Base-by-base conservation (phyloP, 2,329 filamentous ascomycete species). In the Hymenoscyphus fructigenus region DNA sequence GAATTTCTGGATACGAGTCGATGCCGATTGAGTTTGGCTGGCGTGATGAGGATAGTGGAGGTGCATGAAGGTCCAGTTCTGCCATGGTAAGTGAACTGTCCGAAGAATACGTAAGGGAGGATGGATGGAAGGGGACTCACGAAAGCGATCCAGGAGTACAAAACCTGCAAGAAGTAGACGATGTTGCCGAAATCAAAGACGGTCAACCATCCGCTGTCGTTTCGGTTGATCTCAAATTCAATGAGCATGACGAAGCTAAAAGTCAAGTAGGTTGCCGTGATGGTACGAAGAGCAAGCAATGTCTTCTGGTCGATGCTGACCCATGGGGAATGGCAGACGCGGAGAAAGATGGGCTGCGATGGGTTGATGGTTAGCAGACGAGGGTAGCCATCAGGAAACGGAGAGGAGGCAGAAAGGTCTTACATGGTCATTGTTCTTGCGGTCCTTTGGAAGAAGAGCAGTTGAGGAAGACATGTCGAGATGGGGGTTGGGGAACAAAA, bases 321-420 rank as follows among this genome's bases (percentile, higher is more conserved):
- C 74, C 75, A 76, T 68, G 75, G 75, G 15, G 75, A 75, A 63
- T 77, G 74, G 66, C 74, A 77, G 60, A 74, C 70, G 28, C 75
- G 73, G 41, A 76, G 70, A 57, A 76, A 76, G 70, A 76, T 76
- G 41, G 75, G 69, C 68, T 76, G 20, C n/a, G 12, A 50, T 7
- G 32, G 38, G 5, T 41, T 26, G n/a, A n/a, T n/a, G 28, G 26
- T 47, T 12, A 47, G 28, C 28, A 57, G 59, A 55, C 5, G 44
- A 28, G 44, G 20, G 15, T 15, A 4, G 44, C 68, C 23, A 69
- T 66, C n/a, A 59, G 41, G 32, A 41, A 36, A 57, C 17, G 14
- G 55, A 28, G 32, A 26, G 32, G 28, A 56, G 60, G n/a, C 38
- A 36, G 2, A 2, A 57, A 63, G 20, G 20, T 65, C 70, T 36